Evolutionary conservation across 2,329 filamentous ascomycete genomes (phyloP).

Genomic region (Teratosphaeria gauchensis): DNA sequence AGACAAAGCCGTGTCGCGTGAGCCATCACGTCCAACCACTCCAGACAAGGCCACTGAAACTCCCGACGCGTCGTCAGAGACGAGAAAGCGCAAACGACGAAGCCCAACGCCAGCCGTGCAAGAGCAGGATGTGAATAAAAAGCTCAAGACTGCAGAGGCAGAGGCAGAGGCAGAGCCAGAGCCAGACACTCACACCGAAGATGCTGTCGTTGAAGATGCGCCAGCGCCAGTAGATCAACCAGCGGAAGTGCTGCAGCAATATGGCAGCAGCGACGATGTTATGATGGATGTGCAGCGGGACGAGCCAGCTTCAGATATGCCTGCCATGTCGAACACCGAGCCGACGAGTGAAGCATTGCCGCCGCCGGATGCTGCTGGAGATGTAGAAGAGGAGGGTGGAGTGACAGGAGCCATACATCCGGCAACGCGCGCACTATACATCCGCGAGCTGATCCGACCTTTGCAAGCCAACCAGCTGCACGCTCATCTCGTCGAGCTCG

Average conservation of each 20-base stretch:
- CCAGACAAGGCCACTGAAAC: neutral
- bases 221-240: slow-evolving; percentile 9
- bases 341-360: neutral
- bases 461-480: slow-evolving; percentile 59
- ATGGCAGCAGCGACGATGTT: slow-evolving; percentile 19
- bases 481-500: slow-evolving; percentile 60
- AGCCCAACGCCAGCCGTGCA: slow-evolving; percentile 18
- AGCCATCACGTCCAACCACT: neutral
- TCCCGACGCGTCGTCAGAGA: slow-evolving; percentile 9
- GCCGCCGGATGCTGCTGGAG: neutral
- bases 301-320: too few relatives aligned
- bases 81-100: slow-evolving; percentile 22
- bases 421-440: slow-evolving; percentile 64
- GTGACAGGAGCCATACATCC: slow-evolving; percentile 26
- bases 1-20: neutral
- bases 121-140: slow-evolving; percentile 31
- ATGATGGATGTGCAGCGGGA: too few relatives aligned
- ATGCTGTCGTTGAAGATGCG: slow-evolving; percentile 13
- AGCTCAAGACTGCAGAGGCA: slow-evolving; percentile 30
- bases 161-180: slow-evolving; percentile 28
- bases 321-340: neutral
- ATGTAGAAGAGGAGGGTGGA: neutral
- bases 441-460: slow-evolving; percentile 82
- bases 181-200: slow-evolving; percentile 20
- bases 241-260: slow-evolving; percentile 10